Evolutionary conservation across 176 grass and related monocot genomes (phyloP).

Genomic region (Avena insularis): DNA sequence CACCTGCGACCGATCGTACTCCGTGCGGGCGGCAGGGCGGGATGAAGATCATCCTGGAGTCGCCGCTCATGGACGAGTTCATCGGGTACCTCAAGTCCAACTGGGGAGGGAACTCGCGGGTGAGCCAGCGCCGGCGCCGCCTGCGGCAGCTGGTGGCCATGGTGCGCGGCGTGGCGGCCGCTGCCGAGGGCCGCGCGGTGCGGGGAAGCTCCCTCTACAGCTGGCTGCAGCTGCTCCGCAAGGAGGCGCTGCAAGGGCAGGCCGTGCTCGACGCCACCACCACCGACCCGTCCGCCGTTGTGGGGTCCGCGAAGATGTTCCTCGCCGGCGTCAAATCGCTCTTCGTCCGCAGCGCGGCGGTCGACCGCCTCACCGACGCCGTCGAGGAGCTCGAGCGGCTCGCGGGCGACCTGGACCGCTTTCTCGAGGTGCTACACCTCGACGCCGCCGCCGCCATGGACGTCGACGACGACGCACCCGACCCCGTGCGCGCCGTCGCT

Average conservation of each 20-base stretch:
- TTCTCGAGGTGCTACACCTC: slow-evolving; percentile 30
- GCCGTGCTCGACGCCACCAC: slow-evolving; percentile 27
- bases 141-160: slow-evolving; percentile 30
- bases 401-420: slow-evolving; percentile 9
- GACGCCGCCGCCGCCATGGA: slow-evolving; percentile 33
- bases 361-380: slow-evolving; percentile 33
- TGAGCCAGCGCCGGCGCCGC: slow-evolving; percentile 5
- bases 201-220: not conserved
- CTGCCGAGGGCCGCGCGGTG: slow-evolving; percentile 11
- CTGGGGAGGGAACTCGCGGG: not conserved
- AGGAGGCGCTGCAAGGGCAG: slow-evolving; percentile 27
- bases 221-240: slow-evolving; percentile 26
- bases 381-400: slow-evolving; percentile 41
- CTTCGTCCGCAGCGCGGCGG: slow-evolving; percentile 38
- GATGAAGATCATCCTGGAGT: slow-evolving; percentile 26
- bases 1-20: not conserved
- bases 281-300: slow-evolving; percentile 15
- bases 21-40: not conserved
- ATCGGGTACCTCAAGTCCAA: not conserved
- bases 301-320: slow-evolving; percentile 16
- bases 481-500: not conserved
- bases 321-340: not conserved
- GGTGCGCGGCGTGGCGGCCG: slow-evolving; percentile 22
- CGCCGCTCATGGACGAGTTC: slow-evolving; percentile 7
- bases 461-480: not conserved